Conservation (phyloP, 306 rosid species). For the Cicer chorassanicum region DNA sequence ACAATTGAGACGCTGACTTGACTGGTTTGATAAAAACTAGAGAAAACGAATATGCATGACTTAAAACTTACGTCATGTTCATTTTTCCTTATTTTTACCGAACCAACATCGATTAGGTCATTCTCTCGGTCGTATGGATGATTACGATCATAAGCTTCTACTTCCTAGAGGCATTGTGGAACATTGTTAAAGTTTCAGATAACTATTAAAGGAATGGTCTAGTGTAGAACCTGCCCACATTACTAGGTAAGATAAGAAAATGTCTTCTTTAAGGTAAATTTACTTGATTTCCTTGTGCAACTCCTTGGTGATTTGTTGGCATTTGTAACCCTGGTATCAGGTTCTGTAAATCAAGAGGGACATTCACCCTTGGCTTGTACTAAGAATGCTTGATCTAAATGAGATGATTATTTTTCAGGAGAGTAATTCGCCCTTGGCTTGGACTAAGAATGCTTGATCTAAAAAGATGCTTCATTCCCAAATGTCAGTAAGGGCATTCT, state of each 20-base stretch:
- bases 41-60: not conserved
- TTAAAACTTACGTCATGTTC: not conserved
- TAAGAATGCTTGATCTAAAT: too few relatives aligned
- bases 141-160: too few relatives aligned
- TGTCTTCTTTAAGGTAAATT: not conserved
- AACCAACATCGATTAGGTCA: not conserved
- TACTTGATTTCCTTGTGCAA: conserved; percentile 1
- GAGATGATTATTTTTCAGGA: conserved; percentile 52
- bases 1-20: not conserved
- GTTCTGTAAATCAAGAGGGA: conserved; percentile 41
- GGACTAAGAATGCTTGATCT: conserved; percentile 92
- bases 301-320: conserved; percentile 9
- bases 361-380: not conserved
- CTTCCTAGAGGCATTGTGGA: too few relatives aligned
- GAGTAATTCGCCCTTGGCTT: conserved; percentile 94
- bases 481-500: conserved; percentile 76
- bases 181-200: not conserved
- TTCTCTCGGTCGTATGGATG: too few relatives aligned
- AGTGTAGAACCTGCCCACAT: not conserved
- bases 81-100: too few relatives aligned
- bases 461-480: conserved; percentile 71
- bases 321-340: not conserved
- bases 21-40: not conserved
- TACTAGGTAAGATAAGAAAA: not conserved
- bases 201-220: not conserved